Base-by-base conservation (phyloP, 2,329 filamentous ascomycete genomes). In the Plenodomus tracheiphilus region DNA sequence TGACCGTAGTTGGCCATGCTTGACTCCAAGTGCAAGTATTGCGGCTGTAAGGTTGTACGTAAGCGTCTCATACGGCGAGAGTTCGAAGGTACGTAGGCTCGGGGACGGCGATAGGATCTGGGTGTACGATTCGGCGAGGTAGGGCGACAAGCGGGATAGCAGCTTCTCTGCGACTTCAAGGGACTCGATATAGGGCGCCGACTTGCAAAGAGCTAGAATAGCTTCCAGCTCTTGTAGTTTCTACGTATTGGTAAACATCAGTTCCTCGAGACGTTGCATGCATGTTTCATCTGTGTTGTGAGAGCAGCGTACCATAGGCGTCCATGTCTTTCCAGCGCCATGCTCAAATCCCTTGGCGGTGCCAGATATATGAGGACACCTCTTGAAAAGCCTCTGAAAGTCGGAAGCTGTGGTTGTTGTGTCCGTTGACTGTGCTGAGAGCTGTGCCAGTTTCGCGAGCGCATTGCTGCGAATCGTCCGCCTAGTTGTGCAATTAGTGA, bases 171-270 rank as follows among this genome's bases (percentile, higher is more conserved):
- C 92, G 66, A 88, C 87, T 52, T 89, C 84, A 36, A 77, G 73
- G 39, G 84, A 85, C 43, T 85, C 81, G 20, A 97, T 80, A 19
- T 85, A 81, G 3, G 91, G 87, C 3, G 92, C 90, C 44, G 93
- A 90, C 75, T 92, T 93, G 78, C 93, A 97, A 20, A 99, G 80
- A 37, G 94, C 91, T 20, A 97, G 77, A 20, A 99, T 81, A 44
- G 96, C 89, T 72, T 99, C 93, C 60, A 96, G 87, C 78, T 99
- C 95, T 64, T 89, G 86, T 45, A 92, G 85, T 44, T 86, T 89
- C 91, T 95, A 52, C 16, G 17, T 4, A 32, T 15, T 7, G 28
- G 28, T 32, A 32, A 32, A 15, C 13, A 32, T 32, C 28, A 4
- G 13, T 32, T 32, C 9, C 11, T 11, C 15, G 4, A n/a, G n/a